Percentiles rank a stretch among this genome's conserved stretches.
Conservation (phyloP, 148 eudicot species). For the Camellia japonica region DNA sequence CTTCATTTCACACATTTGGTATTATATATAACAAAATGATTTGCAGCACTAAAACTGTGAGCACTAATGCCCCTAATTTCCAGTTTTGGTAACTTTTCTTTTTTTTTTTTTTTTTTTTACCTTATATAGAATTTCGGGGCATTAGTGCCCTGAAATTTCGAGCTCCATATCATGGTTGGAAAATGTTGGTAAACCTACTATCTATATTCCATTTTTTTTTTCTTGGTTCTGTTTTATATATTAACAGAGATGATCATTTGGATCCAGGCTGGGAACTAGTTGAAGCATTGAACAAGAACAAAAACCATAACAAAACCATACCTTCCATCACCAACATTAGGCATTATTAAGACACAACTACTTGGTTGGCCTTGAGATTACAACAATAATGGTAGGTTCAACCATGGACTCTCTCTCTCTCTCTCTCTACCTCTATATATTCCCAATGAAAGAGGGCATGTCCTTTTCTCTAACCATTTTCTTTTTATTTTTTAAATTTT, state of each 20-base stretch:
- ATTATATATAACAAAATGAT: too few species aligned
- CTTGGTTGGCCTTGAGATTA: slow-evolving; percentile 13
- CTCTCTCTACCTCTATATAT: neutral
- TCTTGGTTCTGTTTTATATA: neutral
- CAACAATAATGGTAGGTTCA: neutral
- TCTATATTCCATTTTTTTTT: neutral
- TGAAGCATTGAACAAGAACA: neutral
- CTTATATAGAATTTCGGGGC: too few species aligned
- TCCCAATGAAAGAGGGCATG: neutral
- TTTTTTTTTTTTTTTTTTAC: too few species aligned
- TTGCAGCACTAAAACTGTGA: too few species aligned
- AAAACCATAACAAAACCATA: slow-evolving; percentile 4
- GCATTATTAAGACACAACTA: neutral
- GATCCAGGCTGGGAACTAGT: slow-evolving; percentile 13
- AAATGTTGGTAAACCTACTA: too few species aligned
- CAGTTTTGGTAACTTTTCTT: too few species aligned
- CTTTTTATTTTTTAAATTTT: neutral
- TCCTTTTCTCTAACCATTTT: neutral
- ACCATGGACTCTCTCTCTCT: neutral
- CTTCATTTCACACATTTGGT: too few species aligned
- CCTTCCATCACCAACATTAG: neutral
- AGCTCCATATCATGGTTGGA: too few species aligned
- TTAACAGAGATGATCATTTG: neutral
- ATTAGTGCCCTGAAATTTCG: too few species aligned
- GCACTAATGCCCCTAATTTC: too few species aligned